phyloP scores from a whole-genome alignment of 495 filamentous ascomycete genomes.

The Penicillium bialowiezense region DNA sequence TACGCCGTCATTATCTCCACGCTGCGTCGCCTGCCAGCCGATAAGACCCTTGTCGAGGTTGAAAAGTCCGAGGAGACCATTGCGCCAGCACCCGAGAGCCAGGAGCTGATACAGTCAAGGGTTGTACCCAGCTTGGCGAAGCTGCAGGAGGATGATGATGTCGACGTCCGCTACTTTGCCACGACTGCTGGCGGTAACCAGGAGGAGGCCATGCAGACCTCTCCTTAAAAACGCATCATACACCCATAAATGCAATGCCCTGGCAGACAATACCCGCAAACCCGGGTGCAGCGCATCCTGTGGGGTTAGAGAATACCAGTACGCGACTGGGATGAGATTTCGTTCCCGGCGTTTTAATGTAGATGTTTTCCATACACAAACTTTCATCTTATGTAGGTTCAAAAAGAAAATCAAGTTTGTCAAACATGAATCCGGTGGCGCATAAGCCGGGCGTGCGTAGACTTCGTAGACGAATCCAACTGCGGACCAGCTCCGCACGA shows the following conservation, averaged over 20 bases:
- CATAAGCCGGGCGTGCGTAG: background rate
- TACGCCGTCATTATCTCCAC: slow-evolving; percentile 86
- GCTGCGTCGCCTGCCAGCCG: slow-evolving; percentile 80
- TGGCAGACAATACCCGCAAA: slow-evolving; percentile 9
- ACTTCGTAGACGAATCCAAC: background rate
- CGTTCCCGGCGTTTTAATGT: slow-evolving; percentile 42
- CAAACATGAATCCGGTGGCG: slow-evolving; percentile 7
- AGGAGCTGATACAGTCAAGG: slow-evolving; percentile 80
- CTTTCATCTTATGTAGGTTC: slow-evolving; percentile 16
- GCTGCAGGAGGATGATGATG: slow-evolving; percentile 92
- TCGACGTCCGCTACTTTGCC: slow-evolving; percentile 96
- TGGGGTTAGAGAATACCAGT: slow-evolving; percentile 40
- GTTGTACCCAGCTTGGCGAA: slow-evolving; percentile 91
- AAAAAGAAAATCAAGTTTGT: slow-evolving; percentile 13
- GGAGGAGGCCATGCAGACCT: slow-evolving; percentile 50
- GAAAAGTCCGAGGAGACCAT: slow-evolving; percentile 69
- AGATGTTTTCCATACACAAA: slow-evolving; percentile 35
- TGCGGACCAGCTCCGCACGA: background rate
- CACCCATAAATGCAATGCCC: slow-evolving; percentile 1
- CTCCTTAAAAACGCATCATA: slow-evolving; percentile 41
- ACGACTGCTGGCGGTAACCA: slow-evolving; percentile 58
- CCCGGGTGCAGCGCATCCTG: slow-evolving; percentile 26
- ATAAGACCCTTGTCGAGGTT: slow-evolving; percentile 79
- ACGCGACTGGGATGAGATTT: slow-evolving; percentile 39
- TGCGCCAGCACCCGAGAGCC: slow-evolving; percentile 66